Base-by-base conservation (phyloP, 768 basidiomycete genomes). In the Neoboletus brunneissimus region DNA sequence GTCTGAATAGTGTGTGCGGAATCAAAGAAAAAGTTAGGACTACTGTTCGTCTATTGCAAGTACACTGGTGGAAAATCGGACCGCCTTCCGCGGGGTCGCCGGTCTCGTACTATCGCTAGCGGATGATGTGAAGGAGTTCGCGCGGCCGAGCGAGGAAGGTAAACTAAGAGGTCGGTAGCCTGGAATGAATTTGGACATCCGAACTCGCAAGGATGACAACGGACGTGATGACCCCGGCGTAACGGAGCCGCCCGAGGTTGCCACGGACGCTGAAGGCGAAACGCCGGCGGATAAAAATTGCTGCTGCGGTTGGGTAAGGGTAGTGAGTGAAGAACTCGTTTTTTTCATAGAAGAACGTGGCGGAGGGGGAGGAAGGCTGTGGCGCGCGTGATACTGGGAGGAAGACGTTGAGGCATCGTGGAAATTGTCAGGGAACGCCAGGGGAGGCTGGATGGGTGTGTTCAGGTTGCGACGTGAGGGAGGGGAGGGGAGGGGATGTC, bases 281-380 rank as follows among this genome's bases (percentile, higher is more conserved):
- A 56, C 48, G 18, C 49, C 48, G 25, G 63, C 50, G 11, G 67
- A 57, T 0, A 55, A 45, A 34, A 42, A 51, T 46, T 43, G 67
- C 35, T 59, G 61, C 56, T 53, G 61, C 50, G 61, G 56, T 15
- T 62, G 63, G 47, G 57, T 51, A 52, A 64, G 64, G 46, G 71
- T 61, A 34, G 66, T 60, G 18, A 41, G 52, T 0, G 66, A 63
- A 16, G 63, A 45, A 37, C 72, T 72, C 16, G 79, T 67, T 65
- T 84, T 83, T 72, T 88, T 89, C 63, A 87, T 74, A 7, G 86
- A 86, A 5, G 87, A 86, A 44, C 85, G 86, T 29, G 77, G 58
- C 2, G 87, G 86, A 7, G 84, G 80, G 11, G 83, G 82, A 20
- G 80, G 79, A 29, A 79, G 75, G 72, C 73, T 58, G 49, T 64